Evolutionary conservation across 371 early-diverging fungal species (phyloP).

Genomic region (Actinomortierella wolfii): DNA sequence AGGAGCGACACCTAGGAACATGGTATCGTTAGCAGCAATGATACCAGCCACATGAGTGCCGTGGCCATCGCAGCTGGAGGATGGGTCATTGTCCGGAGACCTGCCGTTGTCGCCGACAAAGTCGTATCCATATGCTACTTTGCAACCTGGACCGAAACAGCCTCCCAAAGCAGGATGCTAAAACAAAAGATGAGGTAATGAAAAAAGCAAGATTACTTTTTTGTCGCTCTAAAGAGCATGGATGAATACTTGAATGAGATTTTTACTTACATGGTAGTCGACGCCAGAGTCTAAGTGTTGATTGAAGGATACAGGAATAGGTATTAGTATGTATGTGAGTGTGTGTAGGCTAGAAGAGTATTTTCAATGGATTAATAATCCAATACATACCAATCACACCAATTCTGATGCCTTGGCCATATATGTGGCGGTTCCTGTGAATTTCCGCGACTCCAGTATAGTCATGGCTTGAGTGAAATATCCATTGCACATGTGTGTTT

Average conservation of each 20-base stretch:
- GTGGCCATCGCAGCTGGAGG: slow-evolving; percentile 64
- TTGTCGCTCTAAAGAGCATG: not conserved
- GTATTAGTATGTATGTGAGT: too few relatives aligned
- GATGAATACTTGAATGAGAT: too few relatives aligned
- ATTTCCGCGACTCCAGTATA: slow-evolving; percentile 32
- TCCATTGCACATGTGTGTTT: not conserved
- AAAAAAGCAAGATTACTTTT: not conserved
- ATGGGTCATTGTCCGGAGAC: slow-evolving; percentile 57
- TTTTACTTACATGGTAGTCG: slow-evolving; percentile 23
- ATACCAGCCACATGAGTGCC: slow-evolving; percentile 68
- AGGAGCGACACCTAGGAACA: slow-evolving; percentile 66
- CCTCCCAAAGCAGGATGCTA: slow-evolving; percentile 64
- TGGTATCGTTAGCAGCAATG: slow-evolving; percentile 49
- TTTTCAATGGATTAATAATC: too few relatives aligned
- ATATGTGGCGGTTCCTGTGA: slow-evolving; percentile 26
- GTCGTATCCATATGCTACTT: slow-evolving; percentile 65
- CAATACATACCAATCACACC: slow-evolving; percentile 17
- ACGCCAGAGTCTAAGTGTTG: slow-evolving; percentile 31
- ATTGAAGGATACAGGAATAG: too few relatives aligned
- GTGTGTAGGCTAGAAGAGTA: too few relatives aligned
- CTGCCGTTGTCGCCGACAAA: slow-evolving; percentile 58
- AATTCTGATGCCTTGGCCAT: slow-evolving; percentile 39
- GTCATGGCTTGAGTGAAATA: slow-evolving; percentile 15
- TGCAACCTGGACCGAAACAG: slow-evolving; percentile 66
- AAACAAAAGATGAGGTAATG: not conserved